Evolutionary conservation across 2,329 filamentous ascomycete species (phyloP).

Genomic region (Botrytis elliptica): DNA sequence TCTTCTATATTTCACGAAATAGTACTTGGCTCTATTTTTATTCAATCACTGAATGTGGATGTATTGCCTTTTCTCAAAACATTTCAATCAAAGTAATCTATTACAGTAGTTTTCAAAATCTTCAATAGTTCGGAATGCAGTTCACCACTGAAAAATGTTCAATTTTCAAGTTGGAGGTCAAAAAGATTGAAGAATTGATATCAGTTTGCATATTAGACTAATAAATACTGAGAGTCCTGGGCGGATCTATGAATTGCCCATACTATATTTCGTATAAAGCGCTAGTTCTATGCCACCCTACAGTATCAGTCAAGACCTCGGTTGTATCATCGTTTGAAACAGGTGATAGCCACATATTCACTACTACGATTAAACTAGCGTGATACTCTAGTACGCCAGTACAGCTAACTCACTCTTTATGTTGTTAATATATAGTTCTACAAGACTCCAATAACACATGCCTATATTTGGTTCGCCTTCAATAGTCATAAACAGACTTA

Average conservation of each 20-base stretch:
- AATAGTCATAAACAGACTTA: background rate
- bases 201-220: background rate
- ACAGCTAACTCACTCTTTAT: background rate
- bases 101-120: too few relatives aligned
- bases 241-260: fast-evolving
- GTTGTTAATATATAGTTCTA: background rate
- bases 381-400: background rate
- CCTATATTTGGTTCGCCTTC: too few relatives aligned
- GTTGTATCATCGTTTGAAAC: background rate
- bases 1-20: background rate
- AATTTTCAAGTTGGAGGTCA: too few relatives aligned
- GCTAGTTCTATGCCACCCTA: background rate
- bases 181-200: background rate
- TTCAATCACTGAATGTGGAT: background rate
- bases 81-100: background rate
- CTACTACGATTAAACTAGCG: background rate
- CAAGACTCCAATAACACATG: background rate
- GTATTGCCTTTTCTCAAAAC: background rate
- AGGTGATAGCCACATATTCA: background rate
- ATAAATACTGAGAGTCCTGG: background rate
- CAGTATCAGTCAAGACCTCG: background rate
- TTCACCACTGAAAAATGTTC: too few relatives aligned
- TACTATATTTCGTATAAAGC: background rate
- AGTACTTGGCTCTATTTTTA: background rate
- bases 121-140: too few relatives aligned